Base-by-base conservation (phyloP, 495 filamentous ascomycete species). In the Venustampulla echinocandica region DNA sequence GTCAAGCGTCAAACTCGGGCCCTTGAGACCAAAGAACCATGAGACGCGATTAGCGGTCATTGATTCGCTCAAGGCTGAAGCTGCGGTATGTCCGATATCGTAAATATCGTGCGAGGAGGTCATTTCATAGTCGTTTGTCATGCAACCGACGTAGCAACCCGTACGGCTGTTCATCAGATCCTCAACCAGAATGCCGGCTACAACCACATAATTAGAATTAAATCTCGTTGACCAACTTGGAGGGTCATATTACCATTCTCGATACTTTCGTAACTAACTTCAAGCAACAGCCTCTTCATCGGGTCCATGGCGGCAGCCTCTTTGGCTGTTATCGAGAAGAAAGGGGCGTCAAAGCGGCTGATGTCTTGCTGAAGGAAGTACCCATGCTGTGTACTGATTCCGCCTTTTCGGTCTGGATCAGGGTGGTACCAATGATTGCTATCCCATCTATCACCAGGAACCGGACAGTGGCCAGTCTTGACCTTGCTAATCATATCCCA, bases 21-120 rank as follows among this genome's bases (percentile, higher is more conserved):
- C 73, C 28, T 72, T 62, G 46, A 76, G 63, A 53, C 75, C 69
- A 47, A 75, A 75, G 51, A 70, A 73, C 38, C 75, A 66, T 2
- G 70, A 66, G 47, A 76, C 71, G n/a, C 87, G 77, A 55, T 80
- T 78, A 24, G 73, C 70, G 32, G 76, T 73, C 47, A 80, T 73
- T 2, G 27, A 30, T n/a, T n/a, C n/a, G 27, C n/a, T 30, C 27
- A 7, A n/a, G n/a, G n/a, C n/a, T n/a, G n/a, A n/a, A n/a, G n/a
- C n/a, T n/a, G n/a, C n/a, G n/a, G n/a, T n/a, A n/a, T n/a, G n/a
- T n/a, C n/a, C n/a, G n/a, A n/a, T n/a, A n/a, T n/a, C n/a, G n/a
- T n/a, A n/a, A n/a, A n/a, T n/a, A n/a, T n/a, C n/a, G n/a, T n/a
- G n/a, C n/a, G n/a, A n/a, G n/a, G n/a, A n/a, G n/a, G n/a, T n/a